These are phyloP conservation scores for Fraxinus floribunda DNA, from an alignment of 305 asterid genomes.

Conservation along the genomic window DNA sequence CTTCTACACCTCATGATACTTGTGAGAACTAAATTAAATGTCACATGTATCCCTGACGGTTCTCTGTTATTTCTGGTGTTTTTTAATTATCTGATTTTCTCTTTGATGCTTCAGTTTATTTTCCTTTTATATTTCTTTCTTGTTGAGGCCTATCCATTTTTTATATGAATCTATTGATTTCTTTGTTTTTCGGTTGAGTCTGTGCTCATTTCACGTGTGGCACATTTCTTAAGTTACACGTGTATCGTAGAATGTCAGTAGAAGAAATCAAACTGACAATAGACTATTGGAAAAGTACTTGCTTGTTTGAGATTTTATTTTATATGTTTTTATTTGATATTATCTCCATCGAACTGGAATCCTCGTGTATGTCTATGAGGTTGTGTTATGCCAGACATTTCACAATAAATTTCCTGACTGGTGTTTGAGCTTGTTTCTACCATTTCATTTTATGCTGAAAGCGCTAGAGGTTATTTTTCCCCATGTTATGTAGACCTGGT, in stretches of 20 bases:
- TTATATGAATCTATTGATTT: slow-evolving; percentile 16
- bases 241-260: slow-evolving; percentile 9
- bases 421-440: slow-evolving; percentile 15
- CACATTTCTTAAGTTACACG: neutral
- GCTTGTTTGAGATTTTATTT: slow-evolving; percentile 2
- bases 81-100: neutral
- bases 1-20: slow-evolving; percentile 22
- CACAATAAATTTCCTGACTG: slow-evolving; percentile 4
- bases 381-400: slow-evolving; percentile 14
- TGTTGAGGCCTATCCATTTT: slow-evolving; percentile 4
- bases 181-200: neutral
- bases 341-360: neutral
- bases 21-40: slow-evolving; percentile 21
- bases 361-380: slow-evolving; percentile 15
- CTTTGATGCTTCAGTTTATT: slow-evolving; percentile 18
- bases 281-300: slow-evolving; percentile 21
- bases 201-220: neutral
- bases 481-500: neutral
- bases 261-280: neutral
- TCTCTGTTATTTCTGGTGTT: slow-evolving; percentile 16
- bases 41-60: slow-evolving; percentile 19
- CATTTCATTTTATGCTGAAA: slow-evolving; percentile 6
- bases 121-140: slow-evolving; percentile 4
- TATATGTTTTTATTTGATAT: neutral
- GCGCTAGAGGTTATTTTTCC: neutral